These are phyloP conservation scores for Glaciozyma antarctica DNA, from an alignment of 768 basidiomycete genomes.

Conservation along the genomic window DNA sequence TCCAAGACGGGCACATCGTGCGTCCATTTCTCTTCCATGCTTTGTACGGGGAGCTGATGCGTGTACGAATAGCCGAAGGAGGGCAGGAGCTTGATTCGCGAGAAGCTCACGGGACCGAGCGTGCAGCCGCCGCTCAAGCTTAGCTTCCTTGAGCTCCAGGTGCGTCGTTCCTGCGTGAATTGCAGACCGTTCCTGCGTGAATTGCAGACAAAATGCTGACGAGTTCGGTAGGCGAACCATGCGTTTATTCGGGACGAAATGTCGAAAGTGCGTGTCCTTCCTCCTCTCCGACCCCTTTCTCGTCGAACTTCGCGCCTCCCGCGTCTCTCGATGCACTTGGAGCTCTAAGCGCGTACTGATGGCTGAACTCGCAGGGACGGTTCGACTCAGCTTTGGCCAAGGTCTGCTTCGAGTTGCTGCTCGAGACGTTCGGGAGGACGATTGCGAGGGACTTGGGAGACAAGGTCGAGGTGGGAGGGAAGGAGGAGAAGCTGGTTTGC, in stretches of 20 bases:
- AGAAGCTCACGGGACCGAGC: slow-evolving; percentile 48
- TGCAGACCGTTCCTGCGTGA: too few species aligned
- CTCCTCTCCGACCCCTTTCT: too few species aligned
- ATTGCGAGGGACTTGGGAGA: slow-evolving; percentile 78
- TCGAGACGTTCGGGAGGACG: slow-evolving; percentile 87
- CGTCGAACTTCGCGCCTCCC: too few species aligned
- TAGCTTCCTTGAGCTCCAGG: slow-evolving; percentile 72
- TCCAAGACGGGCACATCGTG: slow-evolving; percentile 53
- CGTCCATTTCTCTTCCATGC: neutral
- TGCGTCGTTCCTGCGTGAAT: too few species aligned
- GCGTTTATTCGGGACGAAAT: slow-evolving; percentile 89
- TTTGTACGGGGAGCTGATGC: neutral
- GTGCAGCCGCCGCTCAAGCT: slow-evolving; percentile 12
- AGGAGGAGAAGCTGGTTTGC: slow-evolving; percentile 66
- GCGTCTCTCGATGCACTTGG: too few species aligned
- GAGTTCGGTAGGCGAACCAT: slow-evolving; percentile 66
- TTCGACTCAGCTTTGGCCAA: slow-evolving; percentile 88
- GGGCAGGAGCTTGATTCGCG: slow-evolving; percentile 76
- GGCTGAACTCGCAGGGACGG: slow-evolving; percentile 51
- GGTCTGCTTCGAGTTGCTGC: slow-evolving; percentile 49
- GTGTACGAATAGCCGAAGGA: slow-evolving; percentile 48
- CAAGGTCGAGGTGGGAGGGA: slow-evolving; percentile 43
- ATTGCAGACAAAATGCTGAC: neutral
- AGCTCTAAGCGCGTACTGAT: neutral
- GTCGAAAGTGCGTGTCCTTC: slow-evolving; percentile 44